Percentiles rank a stretch among this genome's conserved stretches.
Evolutionary conservation across 2,329 filamentous ascomycete genomes (phyloP).

Genomic region (Emergomyces pasteurianus): DNA sequence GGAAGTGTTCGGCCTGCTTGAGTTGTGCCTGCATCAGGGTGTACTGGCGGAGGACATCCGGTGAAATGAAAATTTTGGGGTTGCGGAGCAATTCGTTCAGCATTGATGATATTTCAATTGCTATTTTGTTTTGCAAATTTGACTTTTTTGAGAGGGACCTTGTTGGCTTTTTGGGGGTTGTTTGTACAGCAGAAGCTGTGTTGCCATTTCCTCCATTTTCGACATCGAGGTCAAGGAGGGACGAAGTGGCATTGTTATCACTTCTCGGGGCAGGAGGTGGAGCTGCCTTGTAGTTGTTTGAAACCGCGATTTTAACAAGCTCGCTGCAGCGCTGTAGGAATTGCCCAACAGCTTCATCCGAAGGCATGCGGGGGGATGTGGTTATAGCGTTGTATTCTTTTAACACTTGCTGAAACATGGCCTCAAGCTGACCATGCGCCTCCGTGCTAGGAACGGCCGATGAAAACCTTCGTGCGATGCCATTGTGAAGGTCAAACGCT

Average conservation of each 20-base stretch:
- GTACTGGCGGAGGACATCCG: constrained; percentile 59
- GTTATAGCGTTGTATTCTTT: constrained; percentile 19
- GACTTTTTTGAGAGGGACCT: constrained; percentile 15
- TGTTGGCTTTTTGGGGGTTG: constrained; percentile 14
- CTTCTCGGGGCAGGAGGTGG: constrained; percentile 12
- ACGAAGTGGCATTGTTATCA: constrained; percentile 28
- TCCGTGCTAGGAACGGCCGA: neutral
- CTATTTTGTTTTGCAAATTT: constrained; percentile 24
- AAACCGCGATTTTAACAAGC: constrained; percentile 21
- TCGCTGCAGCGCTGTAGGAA: constrained; percentile 25
- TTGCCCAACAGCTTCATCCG: constrained; percentile 23
- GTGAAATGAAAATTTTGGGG: constrained; percentile 68
- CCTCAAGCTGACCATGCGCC: constrained; percentile 8
- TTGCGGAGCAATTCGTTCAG: constrained; percentile 62
- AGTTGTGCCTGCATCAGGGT: constrained; percentile 64
- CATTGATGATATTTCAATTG: constrained; percentile 38
- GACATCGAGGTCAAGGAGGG: constrained; percentile 27
- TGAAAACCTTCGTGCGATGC: neutral
- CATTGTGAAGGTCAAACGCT: neutral
- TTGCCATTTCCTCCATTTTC: constrained; percentile 2
- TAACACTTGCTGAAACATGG: constrained; percentile 18
- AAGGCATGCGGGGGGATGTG: constrained; percentile 20
- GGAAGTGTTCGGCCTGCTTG: constrained; percentile 61
- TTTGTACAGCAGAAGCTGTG: constrained; percentile 15
- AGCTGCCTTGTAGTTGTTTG: constrained; percentile 15